Evolutionary conservation across 1,284 basidiomycete genomes (phyloP).

Genomic region (Gymnopus androsaceus): DNA sequence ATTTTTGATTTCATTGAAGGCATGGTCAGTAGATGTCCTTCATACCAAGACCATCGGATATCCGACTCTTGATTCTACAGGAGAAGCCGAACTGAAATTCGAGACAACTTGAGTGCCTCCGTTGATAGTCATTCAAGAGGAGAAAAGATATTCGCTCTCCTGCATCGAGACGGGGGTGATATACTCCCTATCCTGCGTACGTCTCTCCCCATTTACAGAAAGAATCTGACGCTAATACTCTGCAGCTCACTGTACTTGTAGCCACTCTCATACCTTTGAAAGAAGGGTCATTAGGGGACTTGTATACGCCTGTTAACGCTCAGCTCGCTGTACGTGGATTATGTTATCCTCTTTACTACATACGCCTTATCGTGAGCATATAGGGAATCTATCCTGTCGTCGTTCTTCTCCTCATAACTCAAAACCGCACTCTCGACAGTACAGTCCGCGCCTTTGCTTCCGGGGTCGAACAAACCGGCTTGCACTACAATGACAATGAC

Average conservation of each 20-base stretch:
- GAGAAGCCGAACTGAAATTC: conserved; percentile 6
- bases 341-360: background rate
- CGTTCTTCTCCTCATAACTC: conserved; percentile 23
- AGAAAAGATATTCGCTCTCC: conserved; percentile 18
- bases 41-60: background rate
- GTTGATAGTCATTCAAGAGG: conserved; percentile 8
- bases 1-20: conserved; percentile 21
- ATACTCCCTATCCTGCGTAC: conserved; percentile 24
- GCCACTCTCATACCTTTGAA: background rate
- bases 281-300: conserved; percentile 5
- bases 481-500: background rate
- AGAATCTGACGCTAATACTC: background rate
- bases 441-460: conserved; percentile 10
- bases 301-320: conserved; percentile 3
- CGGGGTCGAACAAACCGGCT: background rate
- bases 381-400: conserved; percentile 24
- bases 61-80: background rate
- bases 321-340: conserved; percentile 1
- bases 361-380: background rate
- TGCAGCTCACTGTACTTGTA: conserved; percentile 2
- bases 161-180: conserved; percentile 26
- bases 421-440: conserved; percentile 16
- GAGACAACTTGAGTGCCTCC: background rate
- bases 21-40: conserved; percentile 10
- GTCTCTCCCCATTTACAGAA: background rate